Evolutionary conservation across 768 basidiomycete species (phyloP), one percentile per base, ranked within the genome.

Genomic region (Rhodotorula sphaerocarpa): DNA sequence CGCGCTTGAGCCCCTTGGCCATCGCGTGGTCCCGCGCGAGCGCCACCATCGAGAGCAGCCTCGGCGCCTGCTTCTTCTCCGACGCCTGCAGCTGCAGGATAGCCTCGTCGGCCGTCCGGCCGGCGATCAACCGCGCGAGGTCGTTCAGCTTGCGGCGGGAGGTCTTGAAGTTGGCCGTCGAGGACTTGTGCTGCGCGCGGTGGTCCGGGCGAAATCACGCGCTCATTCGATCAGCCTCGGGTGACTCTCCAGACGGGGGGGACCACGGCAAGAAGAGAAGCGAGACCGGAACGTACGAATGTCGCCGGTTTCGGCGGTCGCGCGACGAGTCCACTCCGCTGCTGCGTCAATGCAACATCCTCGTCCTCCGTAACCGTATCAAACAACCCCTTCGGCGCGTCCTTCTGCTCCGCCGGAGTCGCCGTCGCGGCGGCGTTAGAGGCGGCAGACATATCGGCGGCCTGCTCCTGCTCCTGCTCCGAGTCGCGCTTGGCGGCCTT

Each of bases 81-180:
- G 87, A 89, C 23, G 63, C 63, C 67, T 87, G 82, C 88, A 97
- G 92, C 72, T 99, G 93, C 60, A 96, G 78, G 73, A 99, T 93
- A 41, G 93, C 93, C 69, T 86, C 83, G 77, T 96, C 92, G 63
- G 96, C 86, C 23, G 92, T 91, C 70, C 90, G 86, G 25, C 88
- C 87, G 4, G 88, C 81, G 66, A 99, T 87, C 75, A 95, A 89
- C 34, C 83, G 80, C 14, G 75, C 86, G 45, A 99, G 80, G 79
- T 84, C 82, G 75, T 93, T 92, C 59, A 99, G 79, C 75, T 96
- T 99, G 59, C 92, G 83, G 6, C 73, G 75, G 4, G 90, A 93
- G 46, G 91, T 88, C 76, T 91, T 92, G 80, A 95, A 93, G 74
- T 83, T 84, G 23, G 86, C 84, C 0, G 92, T 96, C 27, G 88